Evolutionary conservation across 2,329 filamentous ascomycete species (phyloP), one percentile per base, ranked within the genome.

Genomic region (Monosporascus sp.): DNA sequence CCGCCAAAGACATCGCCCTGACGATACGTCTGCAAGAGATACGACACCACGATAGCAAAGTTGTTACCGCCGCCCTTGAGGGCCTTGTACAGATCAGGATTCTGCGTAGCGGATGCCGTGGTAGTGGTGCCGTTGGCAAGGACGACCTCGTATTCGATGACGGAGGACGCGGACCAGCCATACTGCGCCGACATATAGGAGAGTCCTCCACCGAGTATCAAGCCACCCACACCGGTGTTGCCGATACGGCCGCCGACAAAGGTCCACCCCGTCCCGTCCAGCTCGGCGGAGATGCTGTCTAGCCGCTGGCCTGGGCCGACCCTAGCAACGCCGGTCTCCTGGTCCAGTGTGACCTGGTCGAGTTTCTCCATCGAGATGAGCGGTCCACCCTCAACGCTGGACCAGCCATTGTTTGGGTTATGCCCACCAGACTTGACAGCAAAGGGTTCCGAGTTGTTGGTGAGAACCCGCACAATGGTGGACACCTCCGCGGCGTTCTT

Each of bases 391-490:
- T 72, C 63, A 38, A 78, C 76, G 58, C 74, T 84, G 0, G 79
- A 74, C 37, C 74, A 77, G 53, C 76, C 75, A 11, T 76, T 70
- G 61, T 81, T 81, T 5, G 79, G 76, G 51, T 77, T 79, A 65
- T 84, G 81, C 0, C 81, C 81, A 19, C 81, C 81, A n/a, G 77
- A 78, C 56, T 80, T 78, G 57, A 81, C 69, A 7, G 81, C 80
- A 58, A 85, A 85, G 3, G 58, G 65, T 49, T 76, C 77, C 4
- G 70, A 65, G 35, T 73, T 72, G 43, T 74, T 67, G 17, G 73
- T 73, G 17, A 85, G 70, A 17, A 77, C 67, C 44, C 71, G 73
- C 49, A 85, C 70, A 17, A 81, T 73, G 11, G 71, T 69, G 1
- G 79, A 72, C 26, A 85, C 78, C 59, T 85, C 78, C 8, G 73